phyloP scores from a whole-genome alignment of 1,284 basidiomycete genomes.

The Ceratobasidium theobromae region DNA sequence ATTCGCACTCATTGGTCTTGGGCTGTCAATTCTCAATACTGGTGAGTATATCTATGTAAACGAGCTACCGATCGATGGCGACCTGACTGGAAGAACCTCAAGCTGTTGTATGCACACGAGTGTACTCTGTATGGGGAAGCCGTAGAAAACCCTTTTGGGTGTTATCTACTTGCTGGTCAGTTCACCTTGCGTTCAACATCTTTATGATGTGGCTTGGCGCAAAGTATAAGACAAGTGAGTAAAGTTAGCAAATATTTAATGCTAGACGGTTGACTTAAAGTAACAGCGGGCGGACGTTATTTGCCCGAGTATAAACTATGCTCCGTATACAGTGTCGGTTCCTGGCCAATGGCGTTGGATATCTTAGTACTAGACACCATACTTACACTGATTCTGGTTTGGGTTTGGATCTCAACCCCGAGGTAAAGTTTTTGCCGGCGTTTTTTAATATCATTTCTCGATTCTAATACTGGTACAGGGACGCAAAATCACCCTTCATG shows the following conservation, averaged over 20 bases:
- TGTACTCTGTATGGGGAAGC: background rate
- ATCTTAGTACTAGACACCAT: background rate
- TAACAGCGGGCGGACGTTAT: background rate
- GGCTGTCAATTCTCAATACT: background rate
- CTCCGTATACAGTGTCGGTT: background rate
- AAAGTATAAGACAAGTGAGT: background rate
- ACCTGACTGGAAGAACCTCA: too few species aligned
- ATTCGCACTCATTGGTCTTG: background rate
- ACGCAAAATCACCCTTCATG: background rate
- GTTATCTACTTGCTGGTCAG: background rate
- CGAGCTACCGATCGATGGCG: too few species aligned
- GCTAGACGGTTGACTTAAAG: background rate
- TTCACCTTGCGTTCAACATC: background rate
- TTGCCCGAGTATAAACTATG: background rate
- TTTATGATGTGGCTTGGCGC: background rate
- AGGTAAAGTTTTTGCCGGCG: too few species aligned
- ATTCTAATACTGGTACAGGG: background rate
- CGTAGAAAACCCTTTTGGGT: conserved; percentile 3
- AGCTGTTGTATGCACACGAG: background rate
- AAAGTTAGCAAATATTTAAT: background rate
- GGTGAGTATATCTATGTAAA: too few species aligned
- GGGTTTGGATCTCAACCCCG: conserved; percentile 1
- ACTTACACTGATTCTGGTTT: background rate
- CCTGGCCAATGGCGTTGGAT: background rate
- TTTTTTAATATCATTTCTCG: too few species aligned